Base-by-base conservation (phyloP, 2,329 filamentous ascomycete genomes). In the Microdochium paspali region DNA sequence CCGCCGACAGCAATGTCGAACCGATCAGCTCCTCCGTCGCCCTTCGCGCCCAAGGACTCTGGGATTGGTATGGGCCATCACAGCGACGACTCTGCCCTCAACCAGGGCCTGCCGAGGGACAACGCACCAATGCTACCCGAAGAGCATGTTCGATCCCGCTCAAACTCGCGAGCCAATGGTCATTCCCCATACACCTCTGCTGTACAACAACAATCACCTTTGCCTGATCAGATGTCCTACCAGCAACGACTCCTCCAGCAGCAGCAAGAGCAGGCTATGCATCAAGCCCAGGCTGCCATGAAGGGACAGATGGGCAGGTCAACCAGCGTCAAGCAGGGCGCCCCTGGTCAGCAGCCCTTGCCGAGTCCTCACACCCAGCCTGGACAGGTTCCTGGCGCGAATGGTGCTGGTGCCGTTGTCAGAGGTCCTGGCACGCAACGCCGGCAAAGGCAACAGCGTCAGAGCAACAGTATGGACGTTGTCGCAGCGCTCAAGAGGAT, bases 231-330 rank as follows among this genome's bases (percentile, higher is more conserved):
- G 20, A 68, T 66, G 10, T 61, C 70, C 5, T 82, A 82, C 55
- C 79, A 83, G 55, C 79, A 83, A 56, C 78, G 83, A 56, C 61
- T 82, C 45, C 66, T 80, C 62, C 84, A 93, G 58, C 88, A 93
- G 58, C 88, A 95, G 61, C 90, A 95, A 61, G 86, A 94, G 59
- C 85, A 90, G 59, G 86, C 87, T 31, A 81, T 91, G 76, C 80
- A 81, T 7, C 81, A 86, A 54, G 85, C 87, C 3, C 87, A 94
- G 61, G 85, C 90, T 55, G 81, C 85, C 51, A 84, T 89, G 71
- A 74, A 76, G 25, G 78, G 80, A 26, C 82, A 88, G 56, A 66
- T 94, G 7, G 79, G 85, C 49, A 80, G 86, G 53, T 84, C 79
- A 53, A 76, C 84, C 48, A 91, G 88, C 67, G 87, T 90, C 63